Evolutionary conservation across 345 rosid genomes (phyloP).

Genomic region (Populus ilicifolia): DNA sequence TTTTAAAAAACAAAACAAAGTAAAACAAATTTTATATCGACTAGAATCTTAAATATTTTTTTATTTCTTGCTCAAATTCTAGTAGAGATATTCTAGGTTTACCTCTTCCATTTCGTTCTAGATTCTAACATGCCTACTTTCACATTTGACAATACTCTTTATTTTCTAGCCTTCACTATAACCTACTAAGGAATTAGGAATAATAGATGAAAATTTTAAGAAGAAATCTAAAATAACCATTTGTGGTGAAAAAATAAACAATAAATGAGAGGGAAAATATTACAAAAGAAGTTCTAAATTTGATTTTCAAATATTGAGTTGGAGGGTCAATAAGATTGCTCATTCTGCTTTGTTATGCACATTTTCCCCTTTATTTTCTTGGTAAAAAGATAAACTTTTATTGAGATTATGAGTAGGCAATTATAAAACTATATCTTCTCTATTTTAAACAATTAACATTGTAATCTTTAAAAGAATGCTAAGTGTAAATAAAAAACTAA

Average conservation of each 20-base stretch:
- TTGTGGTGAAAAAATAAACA: not conserved
- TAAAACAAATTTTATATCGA: too few relatives aligned
- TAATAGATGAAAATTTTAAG: not conserved
- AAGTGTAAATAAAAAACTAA: too few relatives aligned
- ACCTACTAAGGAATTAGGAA: constrained; percentile 47
- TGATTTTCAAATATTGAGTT: not conserved
- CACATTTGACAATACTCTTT: constrained; percentile 94
- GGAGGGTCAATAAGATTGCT: not conserved
- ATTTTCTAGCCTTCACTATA: constrained; percentile 87
- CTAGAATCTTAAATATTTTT: too few relatives aligned
- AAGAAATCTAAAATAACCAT: not conserved
- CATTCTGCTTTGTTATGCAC: not conserved
- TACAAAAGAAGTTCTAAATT: not conserved
- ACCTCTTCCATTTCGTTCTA: constrained; percentile 13
- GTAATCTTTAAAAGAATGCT: too few relatives aligned
- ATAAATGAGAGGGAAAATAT: not conserved
- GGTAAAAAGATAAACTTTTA: not conserved
- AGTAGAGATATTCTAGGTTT: too few relatives aligned
- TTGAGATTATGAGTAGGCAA: not conserved
- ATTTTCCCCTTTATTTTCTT: not conserved
- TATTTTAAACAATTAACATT: too few relatives aligned
- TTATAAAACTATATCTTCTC: not conserved
- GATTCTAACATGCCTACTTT: constrained; percentile 98
- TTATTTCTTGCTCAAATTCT: too few relatives aligned
- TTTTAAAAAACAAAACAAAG: too few relatives aligned